A percentile compares a stretch with the other conserved stretches of the same genome.
phyloP scores from a whole-genome alignment of 495 filamentous ascomycete species.

The Penicillium waksmanii region DNA sequence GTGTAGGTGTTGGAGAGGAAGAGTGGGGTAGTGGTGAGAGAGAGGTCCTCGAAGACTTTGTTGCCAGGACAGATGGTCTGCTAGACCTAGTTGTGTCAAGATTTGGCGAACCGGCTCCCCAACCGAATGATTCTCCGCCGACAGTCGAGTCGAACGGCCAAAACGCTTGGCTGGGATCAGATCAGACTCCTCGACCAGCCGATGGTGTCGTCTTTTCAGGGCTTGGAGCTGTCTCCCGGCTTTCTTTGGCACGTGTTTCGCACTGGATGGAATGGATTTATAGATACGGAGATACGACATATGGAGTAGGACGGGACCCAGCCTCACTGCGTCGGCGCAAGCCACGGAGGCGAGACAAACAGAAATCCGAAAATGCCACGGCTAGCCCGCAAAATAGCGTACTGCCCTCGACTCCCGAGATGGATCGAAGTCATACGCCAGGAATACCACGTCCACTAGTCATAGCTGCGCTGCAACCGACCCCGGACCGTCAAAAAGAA shows the following conservation, averaged over 20 bases:
- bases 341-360: constrained; percentile 31
- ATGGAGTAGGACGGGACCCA: constrained; percentile 79
- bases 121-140: constrained; percentile 14
- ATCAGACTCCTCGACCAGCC: constrained; percentile 61
- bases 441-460: constrained; percentile 53
- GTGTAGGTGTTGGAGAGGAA: constrained; percentile 91
- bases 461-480: constrained; percentile 29
- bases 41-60: constrained; percentile 86
- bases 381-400: constrained; percentile 8
- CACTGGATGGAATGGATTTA: constrained; percentile 87
- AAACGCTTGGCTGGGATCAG: constrained; percentile 66
- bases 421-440: constrained; percentile 31
- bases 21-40: constrained; percentile 90
- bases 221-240: constrained; percentile 64
- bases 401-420: constrained; percentile 28
- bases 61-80: constrained; percentile 63
- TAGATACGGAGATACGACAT: constrained; percentile 73
- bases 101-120: constrained; percentile 63
- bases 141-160: constrained; percentile 12
- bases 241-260: constrained; percentile 67
- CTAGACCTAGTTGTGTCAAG: constrained; percentile 85
- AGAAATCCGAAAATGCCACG: constrained; percentile 12
- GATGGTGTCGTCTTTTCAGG: constrained; percentile 88
- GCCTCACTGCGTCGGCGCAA: constrained; percentile 55
- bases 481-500: constrained; percentile 17